A percentile compares a stretch with the other conserved stretches of the same genome.
Evolutionary conservation across 2,329 filamentous ascomycete genomes (phyloP).

Genomic region (Sarocladiaceae sp.): DNA sequence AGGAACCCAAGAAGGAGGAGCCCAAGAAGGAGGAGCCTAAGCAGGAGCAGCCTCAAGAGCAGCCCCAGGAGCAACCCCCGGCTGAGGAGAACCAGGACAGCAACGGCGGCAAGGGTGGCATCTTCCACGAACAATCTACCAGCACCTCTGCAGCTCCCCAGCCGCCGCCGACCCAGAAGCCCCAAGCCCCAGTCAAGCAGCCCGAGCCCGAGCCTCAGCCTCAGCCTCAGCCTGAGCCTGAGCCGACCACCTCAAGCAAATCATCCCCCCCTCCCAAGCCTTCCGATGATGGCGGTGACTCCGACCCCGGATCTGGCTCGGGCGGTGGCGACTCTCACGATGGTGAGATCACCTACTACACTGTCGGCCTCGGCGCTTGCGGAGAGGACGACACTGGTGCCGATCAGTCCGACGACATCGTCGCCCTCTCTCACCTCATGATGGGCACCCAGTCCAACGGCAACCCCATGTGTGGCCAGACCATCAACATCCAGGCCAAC

Average conservation of each 20-base stretch:
- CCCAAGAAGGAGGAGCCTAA: slow-evolving; percentile 4
- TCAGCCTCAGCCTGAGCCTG: slow-evolving; percentile 13
- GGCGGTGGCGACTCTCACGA: slow-evolving; percentile 21
- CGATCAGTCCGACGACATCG: slow-evolving; percentile 51
- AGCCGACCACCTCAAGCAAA: slow-evolving; percentile 11
- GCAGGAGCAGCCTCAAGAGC: slow-evolving; percentile 2
- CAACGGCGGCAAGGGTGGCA: not conserved
- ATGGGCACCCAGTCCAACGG: slow-evolving; percentile 60
- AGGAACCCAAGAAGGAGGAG: slow-evolving; percentile 11
- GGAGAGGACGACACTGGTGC: slow-evolving; percentile 54
- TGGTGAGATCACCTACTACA: slow-evolving; percentile 72
- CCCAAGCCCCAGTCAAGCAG: slow-evolving; percentile 12
- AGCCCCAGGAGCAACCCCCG: too few relatives aligned
- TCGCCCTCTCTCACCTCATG: slow-evolving; percentile 59
- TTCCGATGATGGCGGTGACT: slow-evolving; percentile 12
- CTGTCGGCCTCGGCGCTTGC: slow-evolving; percentile 62
- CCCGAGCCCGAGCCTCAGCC: slow-evolving; percentile 15
- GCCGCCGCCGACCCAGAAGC: slow-evolving; percentile 11
- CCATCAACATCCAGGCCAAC: slow-evolving; percentile 55
- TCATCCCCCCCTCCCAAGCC: slow-evolving; percentile 13
- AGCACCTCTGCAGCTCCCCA: not conserved
- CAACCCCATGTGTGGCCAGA: slow-evolving; percentile 66
- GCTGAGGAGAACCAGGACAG: not conserved
- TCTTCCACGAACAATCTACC: slow-evolving; percentile 6
- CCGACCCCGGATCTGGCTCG: slow-evolving; percentile 8